A percentile compares a stretch with the other conserved stretches of the same genome.
Evolutionary conservation across 495 filamentous ascomycete species (phyloP).

Genomic region (Neurospora pannonica): DNA sequence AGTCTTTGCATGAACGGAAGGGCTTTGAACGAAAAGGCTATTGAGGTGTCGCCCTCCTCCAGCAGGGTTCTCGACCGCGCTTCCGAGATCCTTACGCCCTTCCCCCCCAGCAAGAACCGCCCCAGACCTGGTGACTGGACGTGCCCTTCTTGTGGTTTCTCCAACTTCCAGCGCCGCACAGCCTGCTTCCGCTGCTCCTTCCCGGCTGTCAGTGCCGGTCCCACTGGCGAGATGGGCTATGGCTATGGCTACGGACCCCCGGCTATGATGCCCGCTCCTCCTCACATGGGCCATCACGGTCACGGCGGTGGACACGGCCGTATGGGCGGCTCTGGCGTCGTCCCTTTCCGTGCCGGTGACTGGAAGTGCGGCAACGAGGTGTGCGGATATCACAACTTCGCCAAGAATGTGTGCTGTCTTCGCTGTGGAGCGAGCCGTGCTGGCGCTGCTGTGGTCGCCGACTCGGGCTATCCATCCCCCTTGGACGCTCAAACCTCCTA

Average conservation of each 20-base stretch:
- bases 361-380: constrained; percentile 98
- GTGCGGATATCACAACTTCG: constrained; percentile 99
- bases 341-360: constrained; percentile 95
- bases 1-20: constrained; percentile 98
- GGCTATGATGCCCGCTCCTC: constrained; percentile 67
- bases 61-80: constrained; percentile 91
- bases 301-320: constrained; percentile 61
- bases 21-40: constrained; percentile 95
- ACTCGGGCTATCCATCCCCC: constrained; percentile 82
- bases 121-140: constrained; percentile 97
- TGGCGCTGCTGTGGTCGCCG: constrained; percentile 84
- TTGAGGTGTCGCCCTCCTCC: constrained; percentile 95
- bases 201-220: constrained; percentile 76
- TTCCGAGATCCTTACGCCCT: constrained; percentile 87
- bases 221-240: constrained; percentile 65
- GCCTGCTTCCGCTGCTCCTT: constrained; percentile 98
- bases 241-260: constrained; percentile 62
- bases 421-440: constrained; percentile 93
- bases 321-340: constrained; percentile 75
- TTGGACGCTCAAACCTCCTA: constrained; percentile 81
- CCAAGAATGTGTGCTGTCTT: constrained; percentile 96
- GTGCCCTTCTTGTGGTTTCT: constrained; percentile 87
- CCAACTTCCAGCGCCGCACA: constrained; percentile 94
- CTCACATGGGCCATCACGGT: constrained; percentile 70
- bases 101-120: constrained; percentile 96